Percentiles rank a stretch among this genome's conserved stretches.
phyloP scores from a whole-genome alignment of 78 protist species.

The Dictyostelium purpureum region DNA sequence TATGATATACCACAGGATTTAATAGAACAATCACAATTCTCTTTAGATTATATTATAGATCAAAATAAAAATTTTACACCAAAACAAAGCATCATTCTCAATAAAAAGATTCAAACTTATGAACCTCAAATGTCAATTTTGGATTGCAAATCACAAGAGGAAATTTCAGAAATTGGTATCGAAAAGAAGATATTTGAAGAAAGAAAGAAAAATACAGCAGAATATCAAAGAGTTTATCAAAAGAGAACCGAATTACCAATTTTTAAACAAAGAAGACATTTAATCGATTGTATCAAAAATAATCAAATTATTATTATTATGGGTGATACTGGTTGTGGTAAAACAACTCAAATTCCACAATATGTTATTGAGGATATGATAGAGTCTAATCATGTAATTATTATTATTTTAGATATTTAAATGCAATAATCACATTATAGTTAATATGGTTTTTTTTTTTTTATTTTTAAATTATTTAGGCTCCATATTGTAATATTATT shows the following conservation, averaged over 20 bases:
- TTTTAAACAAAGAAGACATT: not conserved
- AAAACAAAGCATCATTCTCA: not conserved
- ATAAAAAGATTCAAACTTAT: constrained; percentile 1
- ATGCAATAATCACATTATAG: too few species aligned
- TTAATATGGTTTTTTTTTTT: too few species aligned
- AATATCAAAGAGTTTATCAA: not conserved
- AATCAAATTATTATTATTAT: constrained; percentile 46
- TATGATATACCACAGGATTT: constrained; percentile 6
- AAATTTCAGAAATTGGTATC: constrained; percentile 17
- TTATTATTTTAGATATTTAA: too few species aligned
- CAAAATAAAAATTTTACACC: not conserved
- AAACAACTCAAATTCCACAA: constrained; percentile 98
- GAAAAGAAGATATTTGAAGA: not conserved
- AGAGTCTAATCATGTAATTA: constrained; percentile 14
- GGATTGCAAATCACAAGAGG: not conserved
- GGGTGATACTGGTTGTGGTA: constrained; percentile 85
- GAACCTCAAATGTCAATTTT: not conserved
- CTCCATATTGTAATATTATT: constrained; percentile 64
- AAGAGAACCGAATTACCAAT: not conserved
- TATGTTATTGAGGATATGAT: constrained; percentile 92
- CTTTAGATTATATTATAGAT: not conserved
- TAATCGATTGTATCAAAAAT: constrained; percentile 8
- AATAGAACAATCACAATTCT: not conserved
- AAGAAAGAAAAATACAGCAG: not conserved
- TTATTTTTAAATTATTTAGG: too few species aligned